A percentile compares a stretch with the other conserved stretches of the same genome.
Conservation (phyloP, 1,284 basidiomycete species). For the Trichosporon coremiiforme region DNA sequence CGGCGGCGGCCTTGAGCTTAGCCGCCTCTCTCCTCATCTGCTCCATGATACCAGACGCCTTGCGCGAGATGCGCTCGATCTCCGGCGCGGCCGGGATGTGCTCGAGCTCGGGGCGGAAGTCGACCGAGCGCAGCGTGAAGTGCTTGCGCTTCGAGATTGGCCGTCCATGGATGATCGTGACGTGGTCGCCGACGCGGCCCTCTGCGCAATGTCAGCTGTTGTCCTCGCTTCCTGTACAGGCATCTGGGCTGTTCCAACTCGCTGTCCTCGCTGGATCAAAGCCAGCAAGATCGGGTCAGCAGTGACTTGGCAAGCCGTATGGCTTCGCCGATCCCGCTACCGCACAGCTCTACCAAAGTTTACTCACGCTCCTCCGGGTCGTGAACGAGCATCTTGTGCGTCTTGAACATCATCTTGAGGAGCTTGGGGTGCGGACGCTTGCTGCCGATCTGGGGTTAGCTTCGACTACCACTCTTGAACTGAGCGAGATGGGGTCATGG, state of each 20-base stretch:
- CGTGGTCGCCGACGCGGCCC: slow-evolving; percentile 43
- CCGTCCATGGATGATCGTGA: slow-evolving; percentile 47
- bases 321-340: too few relatives aligned
- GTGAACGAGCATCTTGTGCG: slow-evolving; percentile 50
- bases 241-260: too few relatives aligned
- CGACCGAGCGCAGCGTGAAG: slow-evolving; percentile 38
- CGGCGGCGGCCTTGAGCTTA: slow-evolving; percentile 16
- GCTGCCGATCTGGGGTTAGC: slow-evolving; percentile 34
- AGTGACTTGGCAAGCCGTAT: too few relatives aligned
- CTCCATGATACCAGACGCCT: neutral
- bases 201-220: slow-evolving; percentile 31
- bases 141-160: slow-evolving; percentile 43
- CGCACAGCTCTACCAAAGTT: too few relatives aligned
- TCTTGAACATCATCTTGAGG: slow-evolving; percentile 39
- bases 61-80: slow-evolving; percentile 7
- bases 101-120: slow-evolving; percentile 25
- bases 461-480: too few relatives aligned
- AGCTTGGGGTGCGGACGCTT: slow-evolving; percentile 39
- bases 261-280: too few relatives aligned
- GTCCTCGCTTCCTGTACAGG: too few relatives aligned
- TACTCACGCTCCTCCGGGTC: slow-evolving; percentile 46
- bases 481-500: too few relatives aligned
- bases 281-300: too few relatives aligned
- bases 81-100: neutral
- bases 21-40: slow-evolving; percentile 15